These are phyloP conservation scores for Ophiostoma sp. DNA, from an alignment of 2,329 filamentous ascomycete species.

Conservation along the genomic window DNA sequence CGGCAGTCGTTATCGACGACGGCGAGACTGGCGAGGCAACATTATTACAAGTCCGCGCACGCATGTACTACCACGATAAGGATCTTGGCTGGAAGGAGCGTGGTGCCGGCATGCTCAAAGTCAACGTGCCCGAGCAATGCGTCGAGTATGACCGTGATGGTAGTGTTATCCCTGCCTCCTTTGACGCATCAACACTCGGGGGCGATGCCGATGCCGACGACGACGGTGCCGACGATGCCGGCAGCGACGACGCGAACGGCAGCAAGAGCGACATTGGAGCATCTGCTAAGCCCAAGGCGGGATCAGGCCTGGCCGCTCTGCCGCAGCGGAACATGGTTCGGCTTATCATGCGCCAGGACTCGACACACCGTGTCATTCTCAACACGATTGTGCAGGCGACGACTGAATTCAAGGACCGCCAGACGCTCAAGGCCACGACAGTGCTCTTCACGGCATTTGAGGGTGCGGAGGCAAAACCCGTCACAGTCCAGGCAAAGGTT, in stretches of 20 bases:
- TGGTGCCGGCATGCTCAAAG: slow-evolving; percentile 74
- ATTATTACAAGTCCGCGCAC: slow-evolving; percentile 56
- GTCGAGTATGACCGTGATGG: slow-evolving; percentile 47
- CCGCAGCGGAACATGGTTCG: slow-evolving; percentile 52
- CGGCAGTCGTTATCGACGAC: slow-evolving; percentile 65
- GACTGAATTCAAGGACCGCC: slow-evolving; percentile 73
- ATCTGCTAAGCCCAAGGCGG: slow-evolving; percentile 14
- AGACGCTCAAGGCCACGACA: slow-evolving; percentile 63
- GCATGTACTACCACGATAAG: slow-evolving; percentile 74
- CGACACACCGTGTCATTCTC: slow-evolving; percentile 77
- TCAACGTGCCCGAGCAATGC: slow-evolving; percentile 64
- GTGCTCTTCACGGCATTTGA: slow-evolving; percentile 63
- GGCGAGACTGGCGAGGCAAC: slow-evolving; percentile 81
- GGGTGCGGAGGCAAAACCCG: slow-evolving; percentile 48
- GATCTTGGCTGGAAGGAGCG: slow-evolving; percentile 80
- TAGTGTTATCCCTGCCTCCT: slow-evolving; percentile 26
- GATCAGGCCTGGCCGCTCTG: not conserved
- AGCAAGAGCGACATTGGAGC: slow-evolving; percentile 28
- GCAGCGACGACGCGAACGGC: slow-evolving; percentile 25
- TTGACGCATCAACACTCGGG: slow-evolving; percentile 26
- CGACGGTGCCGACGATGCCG: slow-evolving; percentile 28
- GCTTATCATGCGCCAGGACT: slow-evolving; percentile 86
- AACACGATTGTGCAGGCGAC: slow-evolving; percentile 76
- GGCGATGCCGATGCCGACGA: slow-evolving; percentile 23
- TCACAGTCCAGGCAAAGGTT: slow-evolving; percentile 59